Evolutionary conservation across 2,329 filamentous ascomycete species (phyloP).

Genomic region (Rugonectria rugulosa): DNA sequence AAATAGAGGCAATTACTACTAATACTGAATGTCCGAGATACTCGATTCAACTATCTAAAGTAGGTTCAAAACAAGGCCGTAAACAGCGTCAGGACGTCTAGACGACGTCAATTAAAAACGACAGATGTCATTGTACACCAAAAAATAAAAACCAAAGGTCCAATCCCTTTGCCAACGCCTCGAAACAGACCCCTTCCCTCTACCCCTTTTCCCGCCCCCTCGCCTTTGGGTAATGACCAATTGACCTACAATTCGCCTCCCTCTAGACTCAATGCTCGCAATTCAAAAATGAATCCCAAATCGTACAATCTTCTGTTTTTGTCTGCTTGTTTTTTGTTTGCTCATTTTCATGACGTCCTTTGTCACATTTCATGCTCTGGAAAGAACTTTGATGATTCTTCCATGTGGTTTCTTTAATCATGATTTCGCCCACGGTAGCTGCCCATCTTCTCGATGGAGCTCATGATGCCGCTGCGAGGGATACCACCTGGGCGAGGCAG

Average conservation of each 20-base stretch:
- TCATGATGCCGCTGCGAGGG: slow-evolving; percentile 76
- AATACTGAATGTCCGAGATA: too few relatives aligned
- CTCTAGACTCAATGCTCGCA: slow-evolving; percentile 29
- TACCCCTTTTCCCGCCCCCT: too few relatives aligned
- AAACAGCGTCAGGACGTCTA: slow-evolving; percentile 4
- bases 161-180: slow-evolving; percentile 15
- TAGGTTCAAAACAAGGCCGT: background rate
- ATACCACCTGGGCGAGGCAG: slow-evolving; percentile 58
- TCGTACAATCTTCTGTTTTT: slow-evolving; percentile 37
- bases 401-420: slow-evolving; percentile 28
- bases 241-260: slow-evolving; percentile 8
- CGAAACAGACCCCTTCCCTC: slow-evolving; percentile 15
- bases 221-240: slow-evolving; percentile 12
- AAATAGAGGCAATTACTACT: too few relatives aligned
- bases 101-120: slow-evolving; percentile 18
- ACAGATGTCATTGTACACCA: slow-evolving; percentile 11
- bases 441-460: slow-evolving; percentile 88
- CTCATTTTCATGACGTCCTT: slow-evolving; percentile 31
- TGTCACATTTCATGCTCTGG: slow-evolving; percentile 12
- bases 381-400: too few relatives aligned
- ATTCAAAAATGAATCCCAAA: slow-evolving; percentile 21
- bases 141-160: too few relatives aligned
- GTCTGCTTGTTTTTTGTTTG: background rate
- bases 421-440: slow-evolving; percentile 58
- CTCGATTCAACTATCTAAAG: too few relatives aligned